Percentiles rank a stretch among this genome's conserved stretches.
Evolutionary conservation across 148 eudicot genomes (phyloP).

Genomic region (Fagopyrum tataricum): DNA sequence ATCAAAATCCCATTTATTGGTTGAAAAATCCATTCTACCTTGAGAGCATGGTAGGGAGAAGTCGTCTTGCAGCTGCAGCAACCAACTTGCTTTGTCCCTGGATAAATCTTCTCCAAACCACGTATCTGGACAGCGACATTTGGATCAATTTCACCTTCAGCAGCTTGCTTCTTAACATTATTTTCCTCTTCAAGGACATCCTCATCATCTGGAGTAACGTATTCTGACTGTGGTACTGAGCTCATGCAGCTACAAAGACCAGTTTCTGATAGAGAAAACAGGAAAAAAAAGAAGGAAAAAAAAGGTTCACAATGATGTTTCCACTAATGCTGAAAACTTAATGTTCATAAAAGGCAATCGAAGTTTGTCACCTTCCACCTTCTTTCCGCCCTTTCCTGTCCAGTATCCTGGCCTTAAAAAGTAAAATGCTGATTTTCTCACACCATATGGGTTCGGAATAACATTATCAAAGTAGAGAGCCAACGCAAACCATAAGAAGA

Average conservation of each 20-base stretch:
- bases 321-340: not conserved
- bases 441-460: conserved; percentile 74
- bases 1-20: not conserved
- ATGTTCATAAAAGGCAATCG: not conserved
- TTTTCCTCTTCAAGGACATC: conserved; percentile 85
- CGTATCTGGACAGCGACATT: conserved; percentile 78
- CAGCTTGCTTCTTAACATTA: conserved; percentile 52
- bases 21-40: conserved; percentile 26
- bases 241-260: conserved; percentile 26
- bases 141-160: conserved; percentile 49
- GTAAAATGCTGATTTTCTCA: conserved; percentile 66
- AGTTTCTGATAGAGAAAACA: conserved; percentile 4
- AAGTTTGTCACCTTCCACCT: conserved; percentile 40
- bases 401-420: conserved; percentile 77
- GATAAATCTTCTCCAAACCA: conserved; percentile 75
- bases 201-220: conserved; percentile 55
- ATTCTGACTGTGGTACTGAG: conserved; percentile 28
- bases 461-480: conserved; percentile 93
- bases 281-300: no score
- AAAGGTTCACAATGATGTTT: not conserved
- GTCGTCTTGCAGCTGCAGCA: conserved; percentile 30
- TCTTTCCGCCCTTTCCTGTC: conserved; percentile 74
- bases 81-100: conserved; percentile 33
- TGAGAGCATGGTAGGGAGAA: conserved; percentile 76
- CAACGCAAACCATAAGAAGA: conserved; percentile 51